Conservation (phyloP, 805 yeast species). For the Ogataea chonburiensis region DNA sequence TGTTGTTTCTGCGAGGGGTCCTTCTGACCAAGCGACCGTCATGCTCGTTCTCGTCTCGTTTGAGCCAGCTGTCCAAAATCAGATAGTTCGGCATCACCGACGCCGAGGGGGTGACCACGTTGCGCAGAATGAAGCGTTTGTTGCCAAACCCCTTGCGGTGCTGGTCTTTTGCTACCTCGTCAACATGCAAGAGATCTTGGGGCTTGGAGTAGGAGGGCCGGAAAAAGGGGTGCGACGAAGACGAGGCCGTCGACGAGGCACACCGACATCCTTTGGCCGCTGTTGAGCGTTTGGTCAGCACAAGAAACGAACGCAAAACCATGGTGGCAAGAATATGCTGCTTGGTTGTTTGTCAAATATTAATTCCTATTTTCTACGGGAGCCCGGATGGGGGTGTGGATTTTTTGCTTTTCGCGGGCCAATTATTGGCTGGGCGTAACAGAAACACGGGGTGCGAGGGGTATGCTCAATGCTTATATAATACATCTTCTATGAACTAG, state of each 20-base stretch:
- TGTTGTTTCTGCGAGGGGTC: slow-evolving; percentile 24
- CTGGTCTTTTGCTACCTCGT: slow-evolving; percentile 26
- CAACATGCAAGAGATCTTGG: slow-evolving; percentile 28
- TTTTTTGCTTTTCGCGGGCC: background rate
- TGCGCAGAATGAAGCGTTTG: slow-evolving; percentile 21
- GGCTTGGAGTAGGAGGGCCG: slow-evolving; percentile 35
- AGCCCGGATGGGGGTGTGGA: background rate
- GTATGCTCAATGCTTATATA: slow-evolving; percentile 4
- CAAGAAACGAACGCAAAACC: slow-evolving; percentile 33
- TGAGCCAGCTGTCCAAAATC: slow-evolving; percentile 27
- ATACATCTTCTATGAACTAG: slow-evolving; percentile 5
- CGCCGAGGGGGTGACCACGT: slow-evolving; percentile 27
- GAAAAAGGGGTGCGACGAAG: slow-evolving; percentile 33
- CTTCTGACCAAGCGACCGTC: too few relatives aligned
- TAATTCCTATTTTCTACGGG: background rate
- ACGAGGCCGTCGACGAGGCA: slow-evolving; percentile 13
- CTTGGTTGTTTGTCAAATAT: too few relatives aligned
- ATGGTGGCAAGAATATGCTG: slow-evolving; percentile 13
- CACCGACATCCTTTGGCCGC: slow-evolving; percentile 14
- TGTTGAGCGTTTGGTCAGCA: slow-evolving; percentile 27
- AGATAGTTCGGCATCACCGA: slow-evolving; percentile 32
- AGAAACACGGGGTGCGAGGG: slow-evolving; percentile 4
- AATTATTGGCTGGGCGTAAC: slow-evolving; percentile 2
- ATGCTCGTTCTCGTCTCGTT: slow-evolving; percentile 21
- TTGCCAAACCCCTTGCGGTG: slow-evolving; percentile 22